Evolutionary conservation across 768 basidiomycete genomes (phyloP).

Genomic region (Russula compacta): DNA sequence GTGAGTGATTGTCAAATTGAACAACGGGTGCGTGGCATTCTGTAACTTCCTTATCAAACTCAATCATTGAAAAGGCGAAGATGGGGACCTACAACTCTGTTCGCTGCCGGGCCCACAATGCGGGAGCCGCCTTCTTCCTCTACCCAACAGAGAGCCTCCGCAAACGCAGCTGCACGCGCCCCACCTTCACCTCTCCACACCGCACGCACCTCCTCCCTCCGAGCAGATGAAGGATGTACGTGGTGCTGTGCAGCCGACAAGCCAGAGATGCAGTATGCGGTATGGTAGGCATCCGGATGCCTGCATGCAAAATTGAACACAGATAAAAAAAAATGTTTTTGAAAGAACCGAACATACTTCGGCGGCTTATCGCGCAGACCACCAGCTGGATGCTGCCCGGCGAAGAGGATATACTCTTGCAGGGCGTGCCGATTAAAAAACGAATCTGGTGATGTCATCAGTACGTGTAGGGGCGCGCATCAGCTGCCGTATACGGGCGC

Average conservation of each 20-base stretch:
- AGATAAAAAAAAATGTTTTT: neutral
- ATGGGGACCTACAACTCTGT: conserved; percentile 46
- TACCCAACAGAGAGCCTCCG: conserved; percentile 50
- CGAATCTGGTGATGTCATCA: conserved; percentile 28
- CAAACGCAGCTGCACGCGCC: conserved; percentile 39
- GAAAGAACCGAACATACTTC: conserved; percentile 44
- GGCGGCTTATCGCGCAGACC: conserved; percentile 94
- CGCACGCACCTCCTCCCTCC: conserved; percentile 28
- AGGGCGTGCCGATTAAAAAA: conserved; percentile 58
- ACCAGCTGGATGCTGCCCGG: conserved; percentile 77
- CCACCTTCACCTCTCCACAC: conserved; percentile 34
- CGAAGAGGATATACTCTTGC: conserved; percentile 80
- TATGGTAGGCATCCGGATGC: conserved; percentile 91
- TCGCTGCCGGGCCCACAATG: conserved; percentile 50
- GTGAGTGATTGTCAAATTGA: conserved; percentile 66
- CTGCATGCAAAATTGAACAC: conserved; percentile 32
- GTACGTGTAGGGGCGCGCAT: neutral
- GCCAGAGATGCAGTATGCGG: conserved; percentile 85
- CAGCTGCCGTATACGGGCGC: conserved; percentile 14
- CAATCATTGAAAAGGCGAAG: neutral
- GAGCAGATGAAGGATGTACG: conserved; percentile 40
- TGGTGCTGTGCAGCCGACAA: conserved; percentile 83
- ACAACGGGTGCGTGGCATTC: conserved; percentile 78
- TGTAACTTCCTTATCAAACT: conserved; percentile 24
- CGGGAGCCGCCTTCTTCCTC: conserved; percentile 54